A percentile compares a stretch with the other conserved stretches of the same genome.
Conservation (phyloP, 305 asterid genomes). For the Fraxinus albicans region DNA sequence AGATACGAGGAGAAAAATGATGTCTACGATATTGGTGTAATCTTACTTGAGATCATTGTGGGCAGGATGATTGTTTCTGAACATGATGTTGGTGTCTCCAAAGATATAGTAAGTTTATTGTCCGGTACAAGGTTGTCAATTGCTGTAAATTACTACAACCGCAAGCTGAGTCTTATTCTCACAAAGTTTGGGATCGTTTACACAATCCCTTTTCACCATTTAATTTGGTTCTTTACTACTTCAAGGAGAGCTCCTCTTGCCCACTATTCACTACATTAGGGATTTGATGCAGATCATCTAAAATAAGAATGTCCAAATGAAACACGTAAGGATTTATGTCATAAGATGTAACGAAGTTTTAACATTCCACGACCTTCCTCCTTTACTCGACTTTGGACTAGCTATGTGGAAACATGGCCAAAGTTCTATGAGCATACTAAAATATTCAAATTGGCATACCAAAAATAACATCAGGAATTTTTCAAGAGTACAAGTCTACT, state of each 20-base stretch:
- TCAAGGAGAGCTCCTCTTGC: background rate
- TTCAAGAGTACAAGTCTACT: background rate
- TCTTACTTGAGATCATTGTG: constrained; percentile 68
- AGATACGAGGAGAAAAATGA: constrained; percentile 53
- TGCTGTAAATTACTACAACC: background rate
- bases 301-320: background rate
- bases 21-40: constrained; percentile 80
- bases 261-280: background rate
- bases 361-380: background rate
- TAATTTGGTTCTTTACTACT: background rate
- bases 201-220: background rate
- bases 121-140: background rate
- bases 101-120: constrained; percentile 56
- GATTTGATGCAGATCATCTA: background rate
- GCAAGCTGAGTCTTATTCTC: background rate
- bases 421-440: background rate
- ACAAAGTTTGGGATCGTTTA: background rate
- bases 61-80: constrained; percentile 55
- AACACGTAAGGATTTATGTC: background rate
- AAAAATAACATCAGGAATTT: background rate
- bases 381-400: background rate
- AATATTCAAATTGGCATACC: background rate
- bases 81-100: constrained; percentile 51
- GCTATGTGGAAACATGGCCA: background rate
- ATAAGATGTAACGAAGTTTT: background rate